Conservation (phyloP, 805 yeast genomes). For the Sugiyamaella americana region DNA sequence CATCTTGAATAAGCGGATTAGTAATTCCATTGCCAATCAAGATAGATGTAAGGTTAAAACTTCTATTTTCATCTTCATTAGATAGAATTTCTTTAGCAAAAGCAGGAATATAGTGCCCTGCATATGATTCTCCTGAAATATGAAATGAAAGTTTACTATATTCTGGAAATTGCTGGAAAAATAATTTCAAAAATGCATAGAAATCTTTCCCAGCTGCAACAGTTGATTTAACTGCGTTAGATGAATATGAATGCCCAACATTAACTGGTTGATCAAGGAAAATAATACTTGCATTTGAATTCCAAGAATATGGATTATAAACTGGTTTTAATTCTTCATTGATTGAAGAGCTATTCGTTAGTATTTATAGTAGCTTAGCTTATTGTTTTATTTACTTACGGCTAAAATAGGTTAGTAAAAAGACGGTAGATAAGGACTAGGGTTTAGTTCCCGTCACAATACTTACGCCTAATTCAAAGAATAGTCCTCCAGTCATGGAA, state of each 20-base stretch:
- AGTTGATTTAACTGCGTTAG: slow-evolving; percentile 56
- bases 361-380: too few relatives aligned
- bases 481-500: slow-evolving; percentile 85
- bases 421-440: too few relatives aligned
- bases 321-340: slow-evolving; percentile 61
- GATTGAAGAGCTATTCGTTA: slow-evolving; percentile 70
- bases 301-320: slow-evolving; percentile 86
- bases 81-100: slow-evolving; percentile 52
- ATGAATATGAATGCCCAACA: slow-evolving; percentile 90
- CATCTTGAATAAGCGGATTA: slow-evolving; percentile 75
- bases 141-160: slow-evolving; percentile 71
- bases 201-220: slow-evolving; percentile 87
- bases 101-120: slow-evolving; percentile 93
- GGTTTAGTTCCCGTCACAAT: too few relatives aligned
- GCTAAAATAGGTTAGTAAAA: slow-evolving; percentile 46
- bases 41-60: slow-evolving; percentile 69
- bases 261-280: slow-evolving; percentile 94
- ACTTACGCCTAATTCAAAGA: slow-evolving; percentile 87
- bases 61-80: slow-evolving; percentile 45
- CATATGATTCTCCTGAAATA: slow-evolving; percentile 94
- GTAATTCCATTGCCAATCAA: slow-evolving; percentile 92
- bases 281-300: slow-evolving; percentile 82
- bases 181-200: slow-evolving; percentile 76
- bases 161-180: slow-evolving; percentile 83
- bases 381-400: slow-evolving; percentile 52